A percentile compares a stretch with the other conserved stretches of the same genome.
Evolutionary conservation across 1,139 yeast genomes (phyloP).

Genomic region (Diutina ranongensis): DNA sequence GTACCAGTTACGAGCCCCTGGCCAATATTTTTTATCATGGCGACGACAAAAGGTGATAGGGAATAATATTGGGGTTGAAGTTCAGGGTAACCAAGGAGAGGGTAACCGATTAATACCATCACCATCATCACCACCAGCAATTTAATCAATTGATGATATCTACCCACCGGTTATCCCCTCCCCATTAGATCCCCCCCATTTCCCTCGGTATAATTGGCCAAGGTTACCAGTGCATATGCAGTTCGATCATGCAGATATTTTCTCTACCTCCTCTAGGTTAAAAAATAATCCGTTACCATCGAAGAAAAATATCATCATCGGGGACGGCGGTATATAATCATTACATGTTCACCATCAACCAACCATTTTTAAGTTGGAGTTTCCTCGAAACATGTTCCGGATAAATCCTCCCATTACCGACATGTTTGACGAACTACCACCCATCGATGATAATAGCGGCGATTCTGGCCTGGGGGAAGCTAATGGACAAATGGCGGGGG

Average conservation of each 20-base stretch:
- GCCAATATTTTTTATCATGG: neutral
- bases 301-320: constrained; percentile 1
- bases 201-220: neutral
- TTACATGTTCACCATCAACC: neutral
- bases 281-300: neutral
- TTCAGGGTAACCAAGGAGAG: neutral
- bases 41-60: neutral
- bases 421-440: constrained; percentile 5
- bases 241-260: neutral
- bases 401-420: neutral
- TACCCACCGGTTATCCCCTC: too few species aligned
- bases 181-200: neutral
- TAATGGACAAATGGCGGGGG: neutral
- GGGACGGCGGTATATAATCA: constrained; percentile 5
- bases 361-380: neutral
- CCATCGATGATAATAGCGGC: neutral
- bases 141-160: too few species aligned
- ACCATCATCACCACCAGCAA: neutral
- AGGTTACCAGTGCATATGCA: neutral
- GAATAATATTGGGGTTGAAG: too few species aligned
- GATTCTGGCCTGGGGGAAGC: neutral
- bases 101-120: neutral
- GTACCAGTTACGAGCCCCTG: neutral
- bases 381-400: constrained; percentile 1
- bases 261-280: neutral